These are phyloP conservation scores for Forsythia suspensa DNA, from an alignment of 257 asterid species.

Conservation along the genomic window DNA sequence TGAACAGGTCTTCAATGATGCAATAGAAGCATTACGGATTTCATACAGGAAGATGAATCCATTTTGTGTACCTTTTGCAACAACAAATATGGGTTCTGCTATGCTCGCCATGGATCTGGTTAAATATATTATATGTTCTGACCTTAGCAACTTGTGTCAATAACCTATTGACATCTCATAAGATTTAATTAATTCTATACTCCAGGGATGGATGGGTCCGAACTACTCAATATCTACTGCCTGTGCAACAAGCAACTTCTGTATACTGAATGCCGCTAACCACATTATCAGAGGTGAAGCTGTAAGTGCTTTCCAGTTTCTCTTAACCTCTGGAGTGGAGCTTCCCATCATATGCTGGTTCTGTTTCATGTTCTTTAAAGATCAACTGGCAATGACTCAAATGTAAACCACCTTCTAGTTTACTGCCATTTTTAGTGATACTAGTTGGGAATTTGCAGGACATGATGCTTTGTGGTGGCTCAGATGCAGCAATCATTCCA, in stretches of 20 bases:
- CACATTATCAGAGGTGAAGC: conserved; percentile 98
- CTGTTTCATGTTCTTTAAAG: conserved; percentile 10
- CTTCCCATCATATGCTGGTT: conserved; percentile 2
- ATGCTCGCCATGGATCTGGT: conserved; percentile 98
- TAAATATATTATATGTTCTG: conserved; percentile 11
- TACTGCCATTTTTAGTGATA: conserved; percentile 17
- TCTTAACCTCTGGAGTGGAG: neutral
- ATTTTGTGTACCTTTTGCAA: conserved; percentile 96
- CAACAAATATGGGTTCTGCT: conserved; percentile 98
- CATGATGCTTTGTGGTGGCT: conserved; percentile 97
- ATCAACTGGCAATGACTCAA: conserved; percentile 14
- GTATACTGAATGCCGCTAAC: conserved; percentile 91
- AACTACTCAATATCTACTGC: conserved; percentile 97
- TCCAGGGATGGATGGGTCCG: conserved; percentile 99
- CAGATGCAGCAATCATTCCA: conserved; percentile 93
- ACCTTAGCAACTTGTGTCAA: conserved; percentile 16
- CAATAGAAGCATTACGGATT: conserved; percentile 84
- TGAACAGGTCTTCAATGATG: conserved; percentile 86
- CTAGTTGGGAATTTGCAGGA: conserved; percentile 58
- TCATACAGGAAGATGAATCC: conserved; percentile 94
- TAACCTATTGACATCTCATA: conserved; percentile 18
- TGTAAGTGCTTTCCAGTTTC: conserved; percentile 49
- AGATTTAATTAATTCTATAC: conserved; percentile 25
- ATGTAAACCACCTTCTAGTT: conserved; percentile 8
- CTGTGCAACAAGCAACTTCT: conserved; percentile 96